Conservation (phyloP, 768 basidiomycete genomes). For the Boletus tylopilopsis region DNA sequence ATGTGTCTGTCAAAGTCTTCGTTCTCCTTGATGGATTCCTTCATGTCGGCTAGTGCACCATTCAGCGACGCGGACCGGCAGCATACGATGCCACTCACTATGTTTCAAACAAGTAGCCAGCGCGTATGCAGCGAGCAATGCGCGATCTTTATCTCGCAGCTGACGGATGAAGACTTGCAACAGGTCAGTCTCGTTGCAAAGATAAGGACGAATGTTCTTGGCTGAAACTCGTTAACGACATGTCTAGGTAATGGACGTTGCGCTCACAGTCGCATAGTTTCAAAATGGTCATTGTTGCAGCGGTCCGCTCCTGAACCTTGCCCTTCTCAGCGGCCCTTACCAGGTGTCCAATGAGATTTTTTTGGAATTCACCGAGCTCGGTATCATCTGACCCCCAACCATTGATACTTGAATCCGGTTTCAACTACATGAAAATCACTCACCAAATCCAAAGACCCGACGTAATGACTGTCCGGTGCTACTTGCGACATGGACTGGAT, state of each 20-base stretch:
- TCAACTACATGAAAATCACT: neutral
- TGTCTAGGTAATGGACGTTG: too few species aligned
- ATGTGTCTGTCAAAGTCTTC: constrained; percentile 9
- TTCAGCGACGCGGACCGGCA: neutral
- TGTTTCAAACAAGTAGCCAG: constrained; percentile 13
- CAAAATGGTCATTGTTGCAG: neutral
- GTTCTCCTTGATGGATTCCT: constrained; percentile 5
- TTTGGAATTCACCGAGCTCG: neutral
- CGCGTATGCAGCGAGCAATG: constrained; percentile 20
- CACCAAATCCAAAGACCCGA: neutral
- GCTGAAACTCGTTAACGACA: too few species aligned
- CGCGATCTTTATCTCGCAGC: constrained; percentile 3
- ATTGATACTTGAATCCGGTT: neutral
- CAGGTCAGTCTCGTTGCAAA: constrained; percentile 4
- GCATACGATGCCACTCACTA: constrained; percentile 2
- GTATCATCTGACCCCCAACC: neutral
- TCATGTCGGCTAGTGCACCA: constrained; percentile 14
- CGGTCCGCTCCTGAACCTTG: neutral
- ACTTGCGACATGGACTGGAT: neutral
- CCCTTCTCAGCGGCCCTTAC: neutral
- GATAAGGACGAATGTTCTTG: constrained; percentile 1
- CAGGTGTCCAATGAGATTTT: neutral
- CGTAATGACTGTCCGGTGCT: neutral
- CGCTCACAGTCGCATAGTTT: neutral
- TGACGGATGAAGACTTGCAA: constrained; percentile 10